Base-by-base conservation (phyloP, 108 stramenopile genomes). In the Seminavis robusta region DNA sequence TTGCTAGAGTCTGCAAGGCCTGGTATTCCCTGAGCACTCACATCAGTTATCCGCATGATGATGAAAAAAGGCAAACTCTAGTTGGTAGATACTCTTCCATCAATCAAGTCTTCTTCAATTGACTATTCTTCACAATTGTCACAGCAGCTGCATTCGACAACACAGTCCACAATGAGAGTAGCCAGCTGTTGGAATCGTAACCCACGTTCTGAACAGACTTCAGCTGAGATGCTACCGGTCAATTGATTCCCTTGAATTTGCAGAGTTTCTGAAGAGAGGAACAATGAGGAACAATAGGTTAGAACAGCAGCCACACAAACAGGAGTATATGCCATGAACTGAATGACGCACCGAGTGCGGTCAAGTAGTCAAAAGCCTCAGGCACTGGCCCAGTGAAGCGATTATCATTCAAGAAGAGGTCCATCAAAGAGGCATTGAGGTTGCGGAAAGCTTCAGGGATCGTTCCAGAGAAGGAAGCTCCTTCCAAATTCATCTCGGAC, bases 401-500 rank as follows among this genome's bases (percentile, higher is more conserved):
- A 28, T 60, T 60, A 47, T 8, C 24, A 21, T 23, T 30, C 31
- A 34, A 60, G 2, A 13, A 6, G 1, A 38, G 43, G 6, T 11
- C 32, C 59, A 16, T 48, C 19, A 21, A 47, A 16, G 33, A 16
- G 5, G n/a, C 10, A 10, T 48, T 25, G n/a, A 20, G 6, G 20
- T 16, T 7, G 1, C 29, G 33, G 23, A 60, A 33, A 47, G 6
- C 32, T 47, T 29, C 21, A 4, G 76, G 59, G 16, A 69, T 41
- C 19, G 30, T 37, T 34, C 69, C 69, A n/a, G 44, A 52, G 7
- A 71, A 34, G 0, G 47, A 25, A 31, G 67, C 58, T 36, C 24
- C 29, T 16, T 44, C 53, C 31, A 66, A 30, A 30, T 68, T 57
- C 33, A 77, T 37, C 34, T 77, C 66, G 27, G 16, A 30, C 23